phyloP scores from a whole-genome alignment of 169 alveolate genomes.

The Pseudocohnilembus persalinus region DNA sequence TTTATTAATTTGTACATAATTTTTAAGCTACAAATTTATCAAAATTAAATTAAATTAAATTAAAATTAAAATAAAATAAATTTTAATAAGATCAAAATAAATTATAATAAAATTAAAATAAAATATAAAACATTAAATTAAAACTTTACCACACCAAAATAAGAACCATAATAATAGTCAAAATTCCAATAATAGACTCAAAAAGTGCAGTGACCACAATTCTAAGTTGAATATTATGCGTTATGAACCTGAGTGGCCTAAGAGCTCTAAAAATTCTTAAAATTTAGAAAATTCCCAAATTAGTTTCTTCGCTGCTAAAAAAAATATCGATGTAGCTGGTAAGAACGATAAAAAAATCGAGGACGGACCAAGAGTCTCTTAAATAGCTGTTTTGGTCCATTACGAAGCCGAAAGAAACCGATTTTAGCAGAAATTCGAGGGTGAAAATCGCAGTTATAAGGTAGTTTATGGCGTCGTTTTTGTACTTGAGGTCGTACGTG shows the following conservation, averaged over 20 bases:
- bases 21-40: no score
- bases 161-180: constrained; percentile 73
- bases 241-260: constrained; percentile 83
- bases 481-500: constrained; percentile 53
- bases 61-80: no score
- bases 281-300: constrained; percentile 18
- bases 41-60: no score
- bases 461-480: constrained; percentile 25
- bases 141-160: constrained; percentile 70
- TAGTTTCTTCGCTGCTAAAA: constrained; percentile 34
- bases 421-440: constrained; percentile 61
- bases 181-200: constrained; percentile 77
- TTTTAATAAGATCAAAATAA: constrained; percentile 56
- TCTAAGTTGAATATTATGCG: constrained; percentile 82
- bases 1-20: no score
- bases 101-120: constrained; percentile 67
- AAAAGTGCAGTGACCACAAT: constrained; percentile 75
- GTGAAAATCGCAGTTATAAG: constrained; percentile 52
- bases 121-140: constrained; percentile 70
- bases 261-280: constrained; percentile 81
- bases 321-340: constrained; percentile 62
- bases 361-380: constrained; percentile 77
- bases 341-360: constrained; percentile 75
- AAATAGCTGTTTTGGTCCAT: constrained; percentile 62
- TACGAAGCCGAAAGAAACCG: constrained; percentile 70